Conservation (phyloP, 2,329 filamentous ascomycete genomes). For the Escovopsis sp. region DNA sequence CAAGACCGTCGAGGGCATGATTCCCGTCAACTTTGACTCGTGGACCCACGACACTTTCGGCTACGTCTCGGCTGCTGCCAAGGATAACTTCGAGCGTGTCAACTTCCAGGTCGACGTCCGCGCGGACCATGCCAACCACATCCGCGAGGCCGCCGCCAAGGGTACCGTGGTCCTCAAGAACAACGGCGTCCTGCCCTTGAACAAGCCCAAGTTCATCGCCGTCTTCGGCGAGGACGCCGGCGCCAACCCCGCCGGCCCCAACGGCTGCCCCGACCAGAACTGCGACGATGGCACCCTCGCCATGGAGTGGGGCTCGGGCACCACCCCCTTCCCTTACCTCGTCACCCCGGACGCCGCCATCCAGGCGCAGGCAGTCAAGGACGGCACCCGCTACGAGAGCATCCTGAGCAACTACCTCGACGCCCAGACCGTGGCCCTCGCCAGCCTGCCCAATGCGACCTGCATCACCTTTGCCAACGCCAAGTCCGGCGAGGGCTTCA, state of each 20-base stretch:
- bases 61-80: constrained; percentile 46
- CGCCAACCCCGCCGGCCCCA: constrained; percentile 57
- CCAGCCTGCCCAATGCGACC: constrained; percentile 47
- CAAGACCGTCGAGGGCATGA: constrained; percentile 29
- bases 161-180: constrained; percentile 89
- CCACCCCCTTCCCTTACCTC: constrained; percentile 59
- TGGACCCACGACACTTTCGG: constrained; percentile 71
- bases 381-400: constrained; percentile 46
- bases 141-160: constrained; percentile 62
- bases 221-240: constrained; percentile 77
- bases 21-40: constrained; percentile 66
- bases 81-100: constrained; percentile 49
- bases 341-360: constrained; percentile 59
- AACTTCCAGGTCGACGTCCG: constrained; percentile 79
- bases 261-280: constrained; percentile 57
- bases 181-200: constrained; percentile 57
- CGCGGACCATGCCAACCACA: constrained; percentile 52
- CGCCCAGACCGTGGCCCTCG: constrained; percentile 43
- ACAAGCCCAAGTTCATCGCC: constrained; percentile 57
- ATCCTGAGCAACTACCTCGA: constrained; percentile 50
- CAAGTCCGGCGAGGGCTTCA: constrained; percentile 74
- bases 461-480: constrained; percentile 85
- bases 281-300: constrained; percentile 47
- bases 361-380: constrained; percentile 43
- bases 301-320: constrained; percentile 70